Evolutionary conservation across 345 rosid species (phyloP).

Genomic region (Brassica carinata): DNA sequence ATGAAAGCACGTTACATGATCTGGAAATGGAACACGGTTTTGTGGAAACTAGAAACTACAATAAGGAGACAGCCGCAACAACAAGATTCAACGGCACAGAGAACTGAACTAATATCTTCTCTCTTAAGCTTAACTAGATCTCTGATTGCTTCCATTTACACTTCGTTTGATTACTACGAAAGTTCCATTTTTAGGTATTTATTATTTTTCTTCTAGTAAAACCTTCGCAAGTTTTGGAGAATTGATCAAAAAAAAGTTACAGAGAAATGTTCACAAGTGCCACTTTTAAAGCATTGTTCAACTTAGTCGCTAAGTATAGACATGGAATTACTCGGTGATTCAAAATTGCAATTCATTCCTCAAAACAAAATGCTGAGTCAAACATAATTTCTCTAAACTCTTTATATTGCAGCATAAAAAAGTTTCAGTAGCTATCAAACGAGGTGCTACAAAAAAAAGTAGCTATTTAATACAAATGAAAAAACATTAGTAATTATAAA

Average conservation of each 20-base stretch:
- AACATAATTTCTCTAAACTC: not conserved
- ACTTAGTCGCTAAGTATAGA: slow-evolving; percentile 6
- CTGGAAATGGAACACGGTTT: slow-evolving; percentile 37
- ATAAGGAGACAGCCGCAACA: slow-evolving; percentile 31
- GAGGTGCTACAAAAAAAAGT: too few relatives aligned
- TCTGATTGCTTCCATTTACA: not conserved
- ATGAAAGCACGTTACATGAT: slow-evolving; percentile 30
- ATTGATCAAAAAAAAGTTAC: not conserved
- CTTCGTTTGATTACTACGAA: not conserved
- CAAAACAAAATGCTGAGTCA: not conserved
- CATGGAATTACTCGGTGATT: not conserved
- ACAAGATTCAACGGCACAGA: slow-evolving; percentile 29
- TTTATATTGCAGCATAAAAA: not conserved
- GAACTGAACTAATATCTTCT: slow-evolving; percentile 19
- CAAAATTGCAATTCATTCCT: not conserved
- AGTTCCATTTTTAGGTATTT: not conserved
- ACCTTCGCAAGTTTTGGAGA: not conserved
- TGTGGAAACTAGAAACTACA: slow-evolving; percentile 31
- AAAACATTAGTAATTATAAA: not conserved
- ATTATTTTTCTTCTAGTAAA: slow-evolving; percentile 5
- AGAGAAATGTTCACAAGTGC: not conserved
- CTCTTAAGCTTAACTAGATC: slow-evolving; percentile 11
- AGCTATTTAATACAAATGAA: not conserved
- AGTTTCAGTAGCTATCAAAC: not conserved
- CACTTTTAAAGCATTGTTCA: not conserved